phyloP scores from a whole-genome alignment of 1,284 basidiomycete species.

The Rhodotorula glutinis region DNA sequence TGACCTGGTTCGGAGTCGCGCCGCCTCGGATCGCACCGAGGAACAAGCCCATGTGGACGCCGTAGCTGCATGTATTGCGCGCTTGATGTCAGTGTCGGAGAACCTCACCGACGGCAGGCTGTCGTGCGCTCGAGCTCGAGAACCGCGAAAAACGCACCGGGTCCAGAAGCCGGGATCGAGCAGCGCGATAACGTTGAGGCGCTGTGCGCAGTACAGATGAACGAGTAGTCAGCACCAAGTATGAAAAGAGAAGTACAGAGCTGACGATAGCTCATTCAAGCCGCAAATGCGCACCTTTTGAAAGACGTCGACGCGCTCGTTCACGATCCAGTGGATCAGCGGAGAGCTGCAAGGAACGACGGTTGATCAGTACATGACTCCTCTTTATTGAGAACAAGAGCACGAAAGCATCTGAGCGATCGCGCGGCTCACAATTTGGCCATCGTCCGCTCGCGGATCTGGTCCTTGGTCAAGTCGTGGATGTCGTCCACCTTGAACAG shows the following conservation, averaged over 20 bases:
- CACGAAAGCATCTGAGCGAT: conserved; percentile 31
- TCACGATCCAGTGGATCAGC: conserved; percentile 54
- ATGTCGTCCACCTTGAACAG: conserved; percentile 54
- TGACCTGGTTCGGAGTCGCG: conserved; percentile 40
- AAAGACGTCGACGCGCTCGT: conserved; percentile 45
- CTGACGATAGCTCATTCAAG: too few species aligned
- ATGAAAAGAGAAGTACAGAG: too few species aligned
- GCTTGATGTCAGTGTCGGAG: background rate
- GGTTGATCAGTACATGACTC: background rate
- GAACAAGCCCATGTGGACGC: conserved; percentile 58
- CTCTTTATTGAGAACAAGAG: too few species aligned
- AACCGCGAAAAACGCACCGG: conserved; percentile 35
- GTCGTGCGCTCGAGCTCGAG: too few species aligned
- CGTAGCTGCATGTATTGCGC: conserved; percentile 45
- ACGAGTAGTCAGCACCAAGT: too few species aligned
- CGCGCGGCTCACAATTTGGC: conserved; percentile 43
- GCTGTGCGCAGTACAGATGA: conserved; percentile 39
- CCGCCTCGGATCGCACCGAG: conserved; percentile 43
- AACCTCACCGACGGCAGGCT: too few species aligned
- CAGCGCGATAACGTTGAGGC: conserved; percentile 54
- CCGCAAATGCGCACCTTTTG: conserved; percentile 5
- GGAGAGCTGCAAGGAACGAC: conserved; percentile 20
- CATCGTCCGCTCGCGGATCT: conserved; percentile 55
- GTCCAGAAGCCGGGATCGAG: conserved; percentile 59
- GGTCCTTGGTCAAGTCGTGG: conserved; percentile 57